These are phyloP conservation scores for Nitzschia inconspicua DNA, from an alignment of 108 stramenopile genomes.

Conservation along the genomic window DNA sequence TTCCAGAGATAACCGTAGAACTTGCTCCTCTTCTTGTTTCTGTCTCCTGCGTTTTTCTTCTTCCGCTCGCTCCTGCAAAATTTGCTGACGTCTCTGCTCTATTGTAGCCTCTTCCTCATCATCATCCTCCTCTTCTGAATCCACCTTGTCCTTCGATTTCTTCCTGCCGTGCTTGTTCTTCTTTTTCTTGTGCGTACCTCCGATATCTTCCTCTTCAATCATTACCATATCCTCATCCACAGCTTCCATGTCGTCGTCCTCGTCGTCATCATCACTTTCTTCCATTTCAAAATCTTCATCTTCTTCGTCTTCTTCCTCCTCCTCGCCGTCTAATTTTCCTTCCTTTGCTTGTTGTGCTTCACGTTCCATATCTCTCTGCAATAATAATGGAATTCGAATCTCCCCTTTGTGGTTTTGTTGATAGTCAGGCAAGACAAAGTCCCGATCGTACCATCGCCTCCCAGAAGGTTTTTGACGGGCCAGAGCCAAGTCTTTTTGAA, in stretches of 20 bases:
- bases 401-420: conserved; percentile 65
- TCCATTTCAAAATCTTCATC: conserved; percentile 11
- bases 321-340: conserved; percentile 24
- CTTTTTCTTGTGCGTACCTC: conserved; percentile 3
- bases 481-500: conserved; percentile 64
- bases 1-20: conserved; percentile 79
- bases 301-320: conserved; percentile 44
- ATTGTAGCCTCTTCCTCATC: conserved; percentile 74
- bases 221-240: conserved; percentile 19
- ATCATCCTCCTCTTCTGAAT: conserved; percentile 37
- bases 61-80: conserved; percentile 56
- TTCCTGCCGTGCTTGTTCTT: neutral
- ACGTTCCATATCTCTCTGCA: conserved; percentile 42
- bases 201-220: conserved; percentile 12
- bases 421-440: conserved; percentile 90
- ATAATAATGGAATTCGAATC: conserved; percentile 51
- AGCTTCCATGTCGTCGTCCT: conserved; percentile 12
- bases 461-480: conserved; percentile 49
- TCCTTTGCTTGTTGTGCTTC: conserved; percentile 33
- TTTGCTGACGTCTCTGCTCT: conserved; percentile 53
- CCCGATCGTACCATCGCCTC: conserved; percentile 69
- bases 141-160: no score
- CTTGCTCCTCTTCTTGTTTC: conserved; percentile 69
- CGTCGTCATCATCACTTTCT: conserved; percentile 18
- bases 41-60: conserved; percentile 57